Evolutionary conservation across 805 yeast genomes (phyloP), one percentile per base, ranked within the genome.

Genomic region (Millerozyma acaciae): DNA sequence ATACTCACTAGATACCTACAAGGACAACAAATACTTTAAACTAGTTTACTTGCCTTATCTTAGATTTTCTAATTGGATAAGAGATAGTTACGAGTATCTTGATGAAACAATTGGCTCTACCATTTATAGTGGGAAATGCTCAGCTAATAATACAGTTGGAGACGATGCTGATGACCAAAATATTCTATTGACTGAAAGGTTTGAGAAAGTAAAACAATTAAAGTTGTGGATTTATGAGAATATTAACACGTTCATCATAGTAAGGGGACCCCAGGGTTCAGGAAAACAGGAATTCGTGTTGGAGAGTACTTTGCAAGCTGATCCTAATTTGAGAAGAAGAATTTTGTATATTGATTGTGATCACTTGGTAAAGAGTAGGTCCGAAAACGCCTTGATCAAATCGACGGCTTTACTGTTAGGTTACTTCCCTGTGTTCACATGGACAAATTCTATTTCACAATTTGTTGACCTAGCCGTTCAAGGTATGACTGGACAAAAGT

Each of bases 251-350:
- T 93, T 88, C 52, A 88, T 90, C 16, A 77, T 93, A 3, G 79
- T 93, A 3, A 76, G 80, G 41, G 98, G 98, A 8, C 97, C 98
- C 4, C 73, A 86, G 43, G 98, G 98, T 4, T 79, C 95, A n/a
- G 98, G 97, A 15, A 90, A 93, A 48, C 74, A 79, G 39, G 90
- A 80, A 39, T 62, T 87, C 39, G 88, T 90, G 4, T 60, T 81
- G 51, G 78, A 78, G 27, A 77, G 80, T 48, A 79, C 83, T 1
- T 64, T 86, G 28, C 61, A 68, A 30, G 76, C 68, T 18, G 74
- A 88, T 32, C 66, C 69, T 1, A 35, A 46, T 3, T 44, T 57
- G 16, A 46, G 39, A 16, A 43, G 49, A 12, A 80, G 81, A 40
- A 73, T 81, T 3, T 65, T 88, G 24, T 70, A 76, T 37, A 56